Percentiles rank a stretch among this genome's conserved stretches.
Evolutionary conservation across 2,329 filamentous ascomycete species (phyloP).

Genomic region (Xylariaceae sp.): DNA sequence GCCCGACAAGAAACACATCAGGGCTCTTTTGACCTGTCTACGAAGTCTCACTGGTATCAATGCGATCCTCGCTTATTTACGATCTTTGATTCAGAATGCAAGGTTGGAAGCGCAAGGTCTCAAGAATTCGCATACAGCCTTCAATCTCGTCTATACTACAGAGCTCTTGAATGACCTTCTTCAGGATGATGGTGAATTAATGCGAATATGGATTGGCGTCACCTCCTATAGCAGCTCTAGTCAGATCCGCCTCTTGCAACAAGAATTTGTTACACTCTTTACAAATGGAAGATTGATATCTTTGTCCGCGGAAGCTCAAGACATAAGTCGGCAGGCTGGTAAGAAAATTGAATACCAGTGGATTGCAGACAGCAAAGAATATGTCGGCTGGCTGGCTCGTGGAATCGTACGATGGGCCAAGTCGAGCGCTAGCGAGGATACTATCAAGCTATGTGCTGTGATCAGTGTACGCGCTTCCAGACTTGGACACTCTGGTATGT

Average conservation of each 20-base stretch:
- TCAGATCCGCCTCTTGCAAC: conserved; percentile 34
- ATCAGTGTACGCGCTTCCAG: conserved; percentile 59
- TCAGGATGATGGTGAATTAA: conserved; percentile 28
- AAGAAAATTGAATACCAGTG: conserved; percentile 42
- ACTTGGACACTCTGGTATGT: conserved; percentile 68
- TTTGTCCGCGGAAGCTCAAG: conserved; percentile 52
- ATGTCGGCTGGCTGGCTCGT: conserved; percentile 66
- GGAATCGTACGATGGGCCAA: conserved; percentile 52
- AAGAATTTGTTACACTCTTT: conserved; percentile 44
- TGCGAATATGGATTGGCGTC: conserved; percentile 23
- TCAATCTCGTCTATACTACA: conserved; percentile 43
- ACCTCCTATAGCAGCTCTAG: conserved; percentile 10
- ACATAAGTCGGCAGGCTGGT: conserved; percentile 38
- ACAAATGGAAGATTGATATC: conserved; percentile 49
- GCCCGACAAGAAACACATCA: conserved; percentile 36
- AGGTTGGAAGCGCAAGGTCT: conserved; percentile 36
- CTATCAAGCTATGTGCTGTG: conserved; percentile 41
- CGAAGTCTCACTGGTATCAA: conserved; percentile 74
- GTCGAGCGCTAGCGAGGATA: conserved; percentile 31
- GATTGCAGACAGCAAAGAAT: conserved; percentile 61
- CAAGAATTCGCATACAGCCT: conserved; percentile 38
- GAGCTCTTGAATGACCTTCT: conserved; percentile 43
- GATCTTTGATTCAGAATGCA: conserved; percentile 53
- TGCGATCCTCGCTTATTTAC: conserved; percentile 67
- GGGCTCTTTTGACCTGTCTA: conserved; percentile 60